Evolutionary conservation across 202 grass and related monocot species (phyloP).

Genomic region (Alloteropsis angusta): DNA sequence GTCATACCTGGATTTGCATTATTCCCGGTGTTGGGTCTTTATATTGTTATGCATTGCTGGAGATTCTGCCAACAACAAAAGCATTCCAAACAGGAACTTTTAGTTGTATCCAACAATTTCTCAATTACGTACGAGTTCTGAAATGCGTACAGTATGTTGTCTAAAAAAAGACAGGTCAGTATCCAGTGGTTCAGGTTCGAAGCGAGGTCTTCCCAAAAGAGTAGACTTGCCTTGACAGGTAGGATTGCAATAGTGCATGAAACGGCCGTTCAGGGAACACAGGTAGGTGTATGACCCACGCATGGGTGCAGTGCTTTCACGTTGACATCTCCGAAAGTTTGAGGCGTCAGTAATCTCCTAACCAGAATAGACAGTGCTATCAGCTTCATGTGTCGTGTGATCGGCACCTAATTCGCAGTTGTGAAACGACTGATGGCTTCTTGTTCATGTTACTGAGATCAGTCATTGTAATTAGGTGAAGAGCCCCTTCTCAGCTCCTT

Average conservation of each 20-base stretch:
- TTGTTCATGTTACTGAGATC: background rate
- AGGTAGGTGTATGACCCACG: background rate
- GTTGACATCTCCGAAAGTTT: background rate
- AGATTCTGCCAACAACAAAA: conserved; percentile 29
- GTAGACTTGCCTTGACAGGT: background rate
- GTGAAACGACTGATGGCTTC: background rate
- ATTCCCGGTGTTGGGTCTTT: background rate
- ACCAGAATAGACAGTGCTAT: background rate
- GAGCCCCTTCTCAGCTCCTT: background rate
- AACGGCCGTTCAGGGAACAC: background rate
- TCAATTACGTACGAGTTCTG: background rate
- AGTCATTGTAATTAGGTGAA: background rate
- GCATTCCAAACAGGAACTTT: background rate
- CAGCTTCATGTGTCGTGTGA: conserved; percentile 6
- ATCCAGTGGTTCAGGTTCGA: background rate
- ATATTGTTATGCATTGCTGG: background rate
- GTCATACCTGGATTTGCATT: background rate
- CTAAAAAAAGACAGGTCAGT: background rate
- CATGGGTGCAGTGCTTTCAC: background rate
- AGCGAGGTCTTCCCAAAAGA: background rate
- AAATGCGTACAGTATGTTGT: background rate
- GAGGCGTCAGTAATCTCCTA: background rate
- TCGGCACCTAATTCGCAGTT: background rate
- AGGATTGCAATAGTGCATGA: background rate
- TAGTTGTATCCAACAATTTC: conserved; percentile 13